Evolutionary conservation across 2,329 filamentous ascomycete species (phyloP), one percentile per base, ranked within the genome.

Genomic region (Oidium heveae): DNA sequence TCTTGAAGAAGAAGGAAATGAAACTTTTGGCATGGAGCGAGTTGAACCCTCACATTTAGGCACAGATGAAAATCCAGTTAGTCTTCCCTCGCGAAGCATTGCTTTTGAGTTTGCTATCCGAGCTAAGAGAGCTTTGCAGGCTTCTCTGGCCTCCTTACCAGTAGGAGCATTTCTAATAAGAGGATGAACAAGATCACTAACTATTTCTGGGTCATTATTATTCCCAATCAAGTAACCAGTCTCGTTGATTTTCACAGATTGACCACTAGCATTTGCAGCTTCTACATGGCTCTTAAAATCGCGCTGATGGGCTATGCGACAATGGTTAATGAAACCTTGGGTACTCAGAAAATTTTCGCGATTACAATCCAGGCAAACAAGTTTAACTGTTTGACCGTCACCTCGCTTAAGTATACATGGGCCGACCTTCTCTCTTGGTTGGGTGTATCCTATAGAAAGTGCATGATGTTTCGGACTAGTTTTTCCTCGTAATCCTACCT

Each of bases 311-410:
- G 88, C 87, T 62, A 98, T 96, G 56, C 91, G 86, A 66, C 89
- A 96, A 66, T 98, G 91, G 65, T 98, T 98, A 70, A 98, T 91
- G 69, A 96, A 96, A n/a, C 91, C 91, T 67, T 96, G 91, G 0
- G 88, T 93, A 69, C 88, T 96, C 55, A 84, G 88, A 64, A 96
- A 96, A 66, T 95, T 86, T 66, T 86, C 85, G 59, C 89, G 77
- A 52, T 86, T 75, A 68, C 91, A 96, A 66, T 91, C 84, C 56
- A 84, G 69, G 71, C 91, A 98, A 58, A 94, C 82, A 52, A 96
- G 75, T 68, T 94, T 93, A 59, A 96, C 89, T 59, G 82, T 80
- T 64, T 85, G 75, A 55, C 85, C 85, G 68, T 96, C 88, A 20
- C 83, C 81, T 62, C 87, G 82, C 68, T 86, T 88, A 65, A 94